Evolutionary conservation across 2,329 filamentous ascomycete species (phyloP), one percentile per base, ranked within the genome.

Genomic region (Stagonosporopsis rhizophila): DNA sequence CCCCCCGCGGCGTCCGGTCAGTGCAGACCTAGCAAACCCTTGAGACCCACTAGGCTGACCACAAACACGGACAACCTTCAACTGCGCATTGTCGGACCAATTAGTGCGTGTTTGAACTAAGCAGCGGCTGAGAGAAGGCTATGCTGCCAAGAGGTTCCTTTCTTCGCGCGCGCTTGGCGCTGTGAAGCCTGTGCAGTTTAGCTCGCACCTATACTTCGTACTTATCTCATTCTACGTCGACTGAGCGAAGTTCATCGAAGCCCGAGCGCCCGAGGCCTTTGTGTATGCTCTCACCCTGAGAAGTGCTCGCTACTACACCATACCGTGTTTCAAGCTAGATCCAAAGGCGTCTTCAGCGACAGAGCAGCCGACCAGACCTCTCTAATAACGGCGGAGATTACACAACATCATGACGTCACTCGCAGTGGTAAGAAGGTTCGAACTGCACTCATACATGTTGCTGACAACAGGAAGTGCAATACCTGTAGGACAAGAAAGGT

Each of bases 401-500:
- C 15, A 32, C 17, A 19, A 32, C 17, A 3, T 15, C 28, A 51
- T 44, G 39, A 37, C 39, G 11, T 42, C 27, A 50, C 38, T 50
- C 22, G 28, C 47, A 19, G 47, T 51, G 11, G 47, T 51, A 37
- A 32, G 47, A 37, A 15, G 9, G 6, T 38, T 14, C 7, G 15
- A 20, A 2, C n/a, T n/a, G 6, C 2, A 9, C 28, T n/a, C 20
- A 6, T 25, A n/a, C 3, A 15, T 2, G 6, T 12, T 20, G 22
- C 38, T 40, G 20, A 49, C 27, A 34, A 1, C 14, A 7, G 20
- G 34, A 32, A 52, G 49, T 52, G 49, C 19, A 34, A 52, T 40
- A 52, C 49, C 6, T 52, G 49, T 17, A 52, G 41, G 15, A 6
- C 32, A 11, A 35, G 49, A 19, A 52, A 52, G 41, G 49, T 45